A percentile compares a stretch with the other conserved stretches of the same genome.
These are phyloP conservation scores for Tricholoma flavovirens DNA, from an alignment of 768 basidiomycete genomes.

Conservation along the genomic window DNA sequence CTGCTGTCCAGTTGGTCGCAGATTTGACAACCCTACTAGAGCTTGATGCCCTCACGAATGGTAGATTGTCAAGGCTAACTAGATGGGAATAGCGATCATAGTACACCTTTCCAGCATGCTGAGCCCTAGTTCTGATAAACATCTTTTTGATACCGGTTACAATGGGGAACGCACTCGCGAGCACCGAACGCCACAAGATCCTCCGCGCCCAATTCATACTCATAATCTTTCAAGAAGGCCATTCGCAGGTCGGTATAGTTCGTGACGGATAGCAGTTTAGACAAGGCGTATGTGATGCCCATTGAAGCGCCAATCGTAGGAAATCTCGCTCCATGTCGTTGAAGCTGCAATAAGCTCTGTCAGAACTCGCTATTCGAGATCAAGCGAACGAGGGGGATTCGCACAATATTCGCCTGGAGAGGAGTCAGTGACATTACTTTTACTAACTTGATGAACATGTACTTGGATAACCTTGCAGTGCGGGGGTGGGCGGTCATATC, in stretches of 20 bases:
- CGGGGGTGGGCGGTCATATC: conserved; percentile 41
- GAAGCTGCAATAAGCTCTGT: conserved; percentile 42
- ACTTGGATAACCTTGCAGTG: conserved; percentile 56
- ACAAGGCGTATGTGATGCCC: conserved; percentile 41
- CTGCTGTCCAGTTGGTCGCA: conserved; percentile 66
- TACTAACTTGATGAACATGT: conserved; percentile 6
- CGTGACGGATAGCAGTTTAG: conserved; percentile 46
- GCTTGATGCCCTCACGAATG: conserved; percentile 44
- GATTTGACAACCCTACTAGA: conserved; percentile 57
- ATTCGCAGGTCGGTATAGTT: conserved; percentile 41
- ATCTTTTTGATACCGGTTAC: not conserved
- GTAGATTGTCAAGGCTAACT: conserved; percentile 36
- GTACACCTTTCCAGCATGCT: conserved; percentile 43
- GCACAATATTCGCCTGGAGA: conserved; percentile 54
- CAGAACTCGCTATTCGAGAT: not conserved
- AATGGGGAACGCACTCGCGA: conserved; percentile 41
- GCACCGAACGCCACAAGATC: conserved; percentile 67
- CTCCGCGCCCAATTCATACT: conserved; percentile 50
- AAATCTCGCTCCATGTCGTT: conserved; percentile 76
- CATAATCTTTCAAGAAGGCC: conserved; percentile 53
- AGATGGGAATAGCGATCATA: conserved; percentile 51
- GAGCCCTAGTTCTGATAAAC: conserved; percentile 20
- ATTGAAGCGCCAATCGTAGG: conserved; percentile 50
- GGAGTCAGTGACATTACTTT: not conserved
- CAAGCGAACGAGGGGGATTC: conserved; percentile 17